These are phyloP conservation scores for Haematococcus sp. DNA, from an alignment of 139 green algal genomes.

Conservation along the genomic window DNA sequence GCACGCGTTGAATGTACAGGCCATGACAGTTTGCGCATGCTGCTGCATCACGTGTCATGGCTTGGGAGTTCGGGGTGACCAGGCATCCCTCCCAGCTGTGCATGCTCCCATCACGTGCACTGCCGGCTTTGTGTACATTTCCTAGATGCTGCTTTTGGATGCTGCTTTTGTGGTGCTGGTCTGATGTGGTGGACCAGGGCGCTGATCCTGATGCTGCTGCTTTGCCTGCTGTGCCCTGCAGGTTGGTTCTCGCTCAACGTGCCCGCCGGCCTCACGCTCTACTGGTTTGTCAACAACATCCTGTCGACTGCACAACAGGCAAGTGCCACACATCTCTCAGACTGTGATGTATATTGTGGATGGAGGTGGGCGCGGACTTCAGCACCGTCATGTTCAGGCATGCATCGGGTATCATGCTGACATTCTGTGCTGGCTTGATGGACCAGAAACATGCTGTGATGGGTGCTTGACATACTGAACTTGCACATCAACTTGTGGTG, in stretches of 20 bases:
- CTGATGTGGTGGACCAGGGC: not conserved
- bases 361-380: no score
- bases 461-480: not conserved
- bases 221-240: constrained; percentile 33
- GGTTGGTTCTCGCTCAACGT: constrained; percentile 99
- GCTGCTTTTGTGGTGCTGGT: not conserved
- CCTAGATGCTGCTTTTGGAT: not conserved
- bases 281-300: constrained; percentile 99
- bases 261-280: constrained; percentile 92
- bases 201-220: not conserved
- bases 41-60: no score
- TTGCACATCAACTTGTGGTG: not conserved
- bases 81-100: no score
- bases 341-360: not conserved
- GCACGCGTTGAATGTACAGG: not conserved
- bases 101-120: not conserved
- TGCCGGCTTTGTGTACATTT: no score
- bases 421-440: not conserved
- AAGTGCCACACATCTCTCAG: not conserved
- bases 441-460: not conserved
- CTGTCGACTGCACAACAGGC: constrained; percentile 84
- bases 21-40: not conserved
- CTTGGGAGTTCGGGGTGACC: no score
- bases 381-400: no score
- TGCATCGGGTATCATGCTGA: no score